phyloP scores from a whole-genome alignment of 2,329 filamentous ascomycete genomes.

The Sporothrix phasma region DNA sequence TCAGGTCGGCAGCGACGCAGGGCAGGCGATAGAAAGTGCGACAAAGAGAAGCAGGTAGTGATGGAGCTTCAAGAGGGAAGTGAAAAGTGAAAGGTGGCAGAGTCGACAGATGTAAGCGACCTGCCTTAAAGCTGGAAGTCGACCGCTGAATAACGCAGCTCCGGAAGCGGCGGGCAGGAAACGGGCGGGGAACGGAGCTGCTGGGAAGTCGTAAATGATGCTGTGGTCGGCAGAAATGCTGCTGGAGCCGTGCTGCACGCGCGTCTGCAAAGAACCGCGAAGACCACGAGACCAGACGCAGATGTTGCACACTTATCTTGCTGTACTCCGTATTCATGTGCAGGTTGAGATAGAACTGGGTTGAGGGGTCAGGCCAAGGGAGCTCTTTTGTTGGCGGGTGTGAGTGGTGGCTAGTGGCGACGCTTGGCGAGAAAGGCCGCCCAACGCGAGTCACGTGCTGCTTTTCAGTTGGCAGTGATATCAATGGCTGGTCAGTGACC shows the following conservation, averaged over 20 bases:
- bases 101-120: not conserved
- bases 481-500: too few relatives aligned
- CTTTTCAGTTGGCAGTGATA: too few relatives aligned
- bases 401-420: not conserved
- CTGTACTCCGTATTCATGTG: not conserved
- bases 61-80: not conserved
- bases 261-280: not conserved
- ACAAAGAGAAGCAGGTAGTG: not conserved
- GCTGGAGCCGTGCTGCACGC: not conserved
- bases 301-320: not conserved
- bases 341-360: not conserved
- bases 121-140: not conserved
- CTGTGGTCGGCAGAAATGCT: not conserved
- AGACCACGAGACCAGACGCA: not conserved
- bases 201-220: not conserved
- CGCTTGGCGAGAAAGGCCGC: not conserved
- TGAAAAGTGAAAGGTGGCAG: not conserved
- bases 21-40: not conserved
- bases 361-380: not conserved
- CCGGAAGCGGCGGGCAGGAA: conserved; percentile 3
- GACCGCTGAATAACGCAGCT: not conserved
- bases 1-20: not conserved
- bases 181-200: not conserved
- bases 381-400: not conserved
- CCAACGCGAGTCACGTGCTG: not conserved